Percentiles rank a stretch among this genome's conserved stretches.
These are phyloP conservation scores for Chloromonas sp. DNA, from an alignment of 163 green algal genomes.

Conservation along the genomic window DNA sequence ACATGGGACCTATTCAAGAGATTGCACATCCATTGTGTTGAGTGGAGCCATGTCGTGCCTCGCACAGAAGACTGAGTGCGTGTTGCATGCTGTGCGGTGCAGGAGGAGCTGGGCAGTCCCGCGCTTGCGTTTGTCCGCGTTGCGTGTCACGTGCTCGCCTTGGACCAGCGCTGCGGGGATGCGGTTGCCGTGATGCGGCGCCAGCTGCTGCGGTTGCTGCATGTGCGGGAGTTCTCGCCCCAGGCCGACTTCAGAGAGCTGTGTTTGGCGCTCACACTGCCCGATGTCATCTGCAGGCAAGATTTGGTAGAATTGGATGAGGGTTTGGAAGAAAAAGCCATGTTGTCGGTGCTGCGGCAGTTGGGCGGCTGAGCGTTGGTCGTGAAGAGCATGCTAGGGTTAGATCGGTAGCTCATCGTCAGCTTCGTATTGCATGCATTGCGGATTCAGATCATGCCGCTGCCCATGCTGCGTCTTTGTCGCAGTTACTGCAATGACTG, in stretches of 20 bases:
- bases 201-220: conserved; percentile 64
- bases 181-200: conserved; percentile 52
- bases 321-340: no score
- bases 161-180: conserved; percentile 60
- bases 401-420: no score
- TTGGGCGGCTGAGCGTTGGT: no score
- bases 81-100: neutral
- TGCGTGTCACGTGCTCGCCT: conserved; percentile 63
- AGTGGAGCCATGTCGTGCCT: no score
- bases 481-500: conserved; percentile 75
- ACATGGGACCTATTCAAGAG: neutral
- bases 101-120: conserved; percentile 69
- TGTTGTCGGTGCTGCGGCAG: no score
- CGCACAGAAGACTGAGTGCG: no score
- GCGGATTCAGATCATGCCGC: no score
- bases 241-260: conserved; percentile 76
- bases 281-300: conserved; percentile 77
- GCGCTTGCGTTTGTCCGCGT: conserved; percentile 80
- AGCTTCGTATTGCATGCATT: no score
- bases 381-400: no score
- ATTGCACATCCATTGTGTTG: neutral
- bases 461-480: neutral
- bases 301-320: neutral
- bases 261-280: conserved; percentile 77
- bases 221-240: conserved; percentile 72